Evolutionary conservation across 345 rosid species (phyloP).

Genomic region (Eutrema japonicum): DNA sequence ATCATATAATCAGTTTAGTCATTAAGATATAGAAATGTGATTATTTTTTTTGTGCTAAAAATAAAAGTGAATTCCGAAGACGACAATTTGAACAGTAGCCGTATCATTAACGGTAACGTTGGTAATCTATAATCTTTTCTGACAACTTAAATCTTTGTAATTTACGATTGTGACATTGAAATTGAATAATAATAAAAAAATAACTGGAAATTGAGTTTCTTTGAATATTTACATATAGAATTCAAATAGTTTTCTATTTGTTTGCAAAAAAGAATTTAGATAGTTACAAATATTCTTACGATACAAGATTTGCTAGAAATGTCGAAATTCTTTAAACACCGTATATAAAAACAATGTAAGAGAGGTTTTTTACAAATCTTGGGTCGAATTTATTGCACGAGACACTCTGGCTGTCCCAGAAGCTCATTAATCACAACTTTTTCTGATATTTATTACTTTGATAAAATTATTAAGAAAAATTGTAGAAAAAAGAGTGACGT

Average conservation of each 20-base stretch:
- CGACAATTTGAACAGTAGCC: too few relatives aligned
- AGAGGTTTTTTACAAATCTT: neutral
- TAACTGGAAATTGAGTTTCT: neutral
- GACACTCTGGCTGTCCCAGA: conserved; percentile 38
- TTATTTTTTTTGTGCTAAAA: too few relatives aligned
- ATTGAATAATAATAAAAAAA: too few relatives aligned
- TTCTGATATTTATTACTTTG: neutral
- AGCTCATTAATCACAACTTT: conserved; percentile 19
- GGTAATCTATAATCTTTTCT: too few relatives aligned
- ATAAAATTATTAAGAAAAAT: neutral
- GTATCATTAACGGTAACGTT: too few relatives aligned
- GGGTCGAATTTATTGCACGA: conserved; percentile 33
- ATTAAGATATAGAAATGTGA: too few relatives aligned
- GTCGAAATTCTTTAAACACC: neutral
- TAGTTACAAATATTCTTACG: neutral
- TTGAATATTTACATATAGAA: neutral
- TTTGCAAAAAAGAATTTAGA: too few relatives aligned
- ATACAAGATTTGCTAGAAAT: neutral
- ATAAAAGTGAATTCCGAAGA: too few relatives aligned
- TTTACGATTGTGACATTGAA: too few relatives aligned
- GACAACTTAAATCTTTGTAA: too few relatives aligned
- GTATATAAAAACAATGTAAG: neutral
- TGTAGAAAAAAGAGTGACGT: conserved; percentile 38
- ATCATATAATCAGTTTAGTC: too few relatives aligned
- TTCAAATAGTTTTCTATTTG: neutral